A percentile compares a stretch with the other conserved stretches of the same genome.
Evolutionary conservation across 352 stramenopile genomes (phyloP).

Genomic region (Pythium phragmitis): DNA sequence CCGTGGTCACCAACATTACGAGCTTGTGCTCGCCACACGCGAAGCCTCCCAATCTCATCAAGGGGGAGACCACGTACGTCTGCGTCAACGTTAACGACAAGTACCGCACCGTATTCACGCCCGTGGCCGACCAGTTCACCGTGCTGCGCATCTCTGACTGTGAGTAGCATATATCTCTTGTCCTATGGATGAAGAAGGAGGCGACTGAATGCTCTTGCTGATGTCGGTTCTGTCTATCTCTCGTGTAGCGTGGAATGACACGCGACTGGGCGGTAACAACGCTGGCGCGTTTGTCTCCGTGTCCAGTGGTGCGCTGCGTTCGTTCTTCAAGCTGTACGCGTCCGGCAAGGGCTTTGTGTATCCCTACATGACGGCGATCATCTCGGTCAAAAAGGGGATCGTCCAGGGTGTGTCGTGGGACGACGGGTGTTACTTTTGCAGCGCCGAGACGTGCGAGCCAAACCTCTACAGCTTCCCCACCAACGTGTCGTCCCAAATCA

Average conservation of each 20-base stretch:
- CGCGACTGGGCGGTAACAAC: conserved; percentile 49
- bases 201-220: background rate
- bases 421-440: conserved; percentile 80
- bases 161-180: conserved; percentile 29
- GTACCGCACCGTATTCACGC: conserved; percentile 75
- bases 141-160: conserved; percentile 72
- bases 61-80: conserved; percentile 64
- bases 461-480: conserved; percentile 62
- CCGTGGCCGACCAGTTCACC: conserved; percentile 73
- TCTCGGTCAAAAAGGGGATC: conserved; percentile 76
- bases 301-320: conserved; percentile 62
- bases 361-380: conserved; percentile 75
- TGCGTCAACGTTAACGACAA: conserved; percentile 80
- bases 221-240: background rate
- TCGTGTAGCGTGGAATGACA: conserved; percentile 64
- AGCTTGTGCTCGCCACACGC: conserved; percentile 60
- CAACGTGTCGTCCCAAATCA: conserved; percentile 50
- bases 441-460: conserved; percentile 49
- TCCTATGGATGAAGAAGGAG: background rate
- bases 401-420: conserved; percentile 81
- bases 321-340: conserved; percentile 76
- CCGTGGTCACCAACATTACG: conserved; percentile 47
- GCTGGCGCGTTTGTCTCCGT: conserved; percentile 57
- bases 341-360: conserved; percentile 45
- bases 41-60: conserved; percentile 46